phyloP scores from a whole-genome alignment of 1,284 basidiomycete genomes.

The Sporisorium reilianum region DNA sequence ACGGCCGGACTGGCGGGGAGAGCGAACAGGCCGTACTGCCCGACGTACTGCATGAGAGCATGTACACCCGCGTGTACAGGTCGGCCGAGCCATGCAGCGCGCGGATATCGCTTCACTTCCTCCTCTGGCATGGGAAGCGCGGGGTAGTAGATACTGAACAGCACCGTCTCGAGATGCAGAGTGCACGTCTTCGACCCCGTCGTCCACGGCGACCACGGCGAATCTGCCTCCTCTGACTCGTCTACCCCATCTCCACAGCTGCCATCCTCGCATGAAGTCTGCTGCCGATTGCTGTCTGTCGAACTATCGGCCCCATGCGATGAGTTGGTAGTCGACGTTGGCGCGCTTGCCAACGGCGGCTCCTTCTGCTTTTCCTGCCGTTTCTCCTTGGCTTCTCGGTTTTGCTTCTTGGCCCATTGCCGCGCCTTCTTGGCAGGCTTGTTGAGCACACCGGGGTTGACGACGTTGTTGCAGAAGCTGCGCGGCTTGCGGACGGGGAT shows the following conservation, averaged over 20 bases:
- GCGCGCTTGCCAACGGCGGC: background rate
- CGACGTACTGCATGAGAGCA: constrained; percentile 53
- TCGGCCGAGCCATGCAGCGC: constrained; percentile 55
- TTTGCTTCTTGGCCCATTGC: constrained; percentile 21
- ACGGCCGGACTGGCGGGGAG: constrained; percentile 52
- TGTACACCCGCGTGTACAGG: constrained; percentile 45
- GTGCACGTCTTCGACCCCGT: constrained; percentile 46
- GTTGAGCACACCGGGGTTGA: constrained; percentile 33
- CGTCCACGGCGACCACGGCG: constrained; percentile 36
- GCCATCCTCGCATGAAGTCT: background rate
- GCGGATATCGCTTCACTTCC: constrained; percentile 32
- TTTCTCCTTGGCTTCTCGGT: constrained; percentile 18
- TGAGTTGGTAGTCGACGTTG: background rate
- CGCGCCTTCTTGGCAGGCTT: constrained; percentile 23
- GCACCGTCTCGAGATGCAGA: constrained; percentile 57
- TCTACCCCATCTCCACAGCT: constrained; percentile 5
- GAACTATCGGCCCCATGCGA: no score
- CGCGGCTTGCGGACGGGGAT: constrained; percentile 55
- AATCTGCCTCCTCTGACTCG: constrained; percentile 10
- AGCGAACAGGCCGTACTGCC: constrained; percentile 57
- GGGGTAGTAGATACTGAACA: constrained; percentile 64
- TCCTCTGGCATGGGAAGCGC: constrained; percentile 15
- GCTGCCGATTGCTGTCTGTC: background rate
- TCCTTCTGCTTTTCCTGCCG: constrained; percentile 14
- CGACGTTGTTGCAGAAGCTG: constrained; percentile 49